Percentiles rank a stretch among this genome's conserved stretches.
phyloP scores from a whole-genome alignment of 371 early-diverging fungal species.

The Mycotypha africana region DNA sequence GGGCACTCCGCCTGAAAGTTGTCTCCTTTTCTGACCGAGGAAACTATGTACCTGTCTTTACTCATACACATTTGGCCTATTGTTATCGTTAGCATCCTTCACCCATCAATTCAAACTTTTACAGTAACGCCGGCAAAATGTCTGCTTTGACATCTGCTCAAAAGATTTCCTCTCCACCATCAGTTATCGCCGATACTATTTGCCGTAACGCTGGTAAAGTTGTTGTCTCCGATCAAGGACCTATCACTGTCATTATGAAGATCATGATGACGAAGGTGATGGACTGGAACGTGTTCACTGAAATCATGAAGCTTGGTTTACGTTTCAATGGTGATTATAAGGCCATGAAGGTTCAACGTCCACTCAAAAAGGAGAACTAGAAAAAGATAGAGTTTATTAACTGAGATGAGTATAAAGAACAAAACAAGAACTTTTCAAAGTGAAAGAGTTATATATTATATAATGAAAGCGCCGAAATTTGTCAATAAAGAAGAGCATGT shows the following conservation, averaged over 20 bases:
- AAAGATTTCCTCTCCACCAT: conserved; percentile 44
- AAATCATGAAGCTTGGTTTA: conserved; percentile 44
- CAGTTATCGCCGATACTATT: conserved; percentile 52
- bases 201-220: conserved; percentile 54
- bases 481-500: too few relatives aligned
- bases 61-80: background rate
- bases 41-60: too few relatives aligned
- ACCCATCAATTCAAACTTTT: conserved; percentile 58
- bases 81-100: conserved; percentile 42
- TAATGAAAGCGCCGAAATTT: too few relatives aligned
- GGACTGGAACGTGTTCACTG: conserved; percentile 49
- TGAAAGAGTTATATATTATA: too few relatives aligned
- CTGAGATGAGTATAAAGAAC: too few relatives aligned
- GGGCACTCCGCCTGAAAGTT: too few relatives aligned
- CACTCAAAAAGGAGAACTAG: conserved; percentile 10
- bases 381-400: background rate
- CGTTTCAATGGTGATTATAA: conserved; percentile 49
- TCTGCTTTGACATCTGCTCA: conserved; percentile 41
- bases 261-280: conserved; percentile 36
- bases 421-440: too few relatives aligned
- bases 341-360: conserved; percentile 41
- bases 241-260: conserved; percentile 48
- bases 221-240: conserved; percentile 55
- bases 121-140: conserved; percentile 52
- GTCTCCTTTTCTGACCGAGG: too few relatives aligned